These are phyloP conservation scores for Cladosporium sp. DNA, from an alignment of 2,329 filamentous ascomycete species.

Conservation along the genomic window DNA sequence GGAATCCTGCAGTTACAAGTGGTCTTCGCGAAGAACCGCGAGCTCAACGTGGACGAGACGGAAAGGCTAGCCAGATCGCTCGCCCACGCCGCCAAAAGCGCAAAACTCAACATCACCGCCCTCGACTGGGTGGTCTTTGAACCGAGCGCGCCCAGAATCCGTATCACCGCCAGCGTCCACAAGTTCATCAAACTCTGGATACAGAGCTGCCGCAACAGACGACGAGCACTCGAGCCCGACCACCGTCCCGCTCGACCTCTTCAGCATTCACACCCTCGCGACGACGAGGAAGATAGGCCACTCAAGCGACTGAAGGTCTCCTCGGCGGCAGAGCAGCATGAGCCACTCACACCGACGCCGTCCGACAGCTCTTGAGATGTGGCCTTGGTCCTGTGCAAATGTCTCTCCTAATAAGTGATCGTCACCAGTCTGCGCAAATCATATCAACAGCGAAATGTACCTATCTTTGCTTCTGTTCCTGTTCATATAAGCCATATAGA, in stretches of 20 bases:
- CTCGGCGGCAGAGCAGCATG: neutral
- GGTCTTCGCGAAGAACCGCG: neutral
- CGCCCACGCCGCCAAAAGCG: neutral
- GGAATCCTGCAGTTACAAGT: neutral
- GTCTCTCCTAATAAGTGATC: no score
- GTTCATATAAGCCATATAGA: no score
- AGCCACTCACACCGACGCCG: neutral
- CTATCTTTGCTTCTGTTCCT: no score
- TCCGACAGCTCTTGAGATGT: neutral
- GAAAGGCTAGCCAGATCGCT: neutral
- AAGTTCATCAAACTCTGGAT: neutral
- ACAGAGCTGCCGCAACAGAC: neutral
- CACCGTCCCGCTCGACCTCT: no score
- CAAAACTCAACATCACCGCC: neutral
- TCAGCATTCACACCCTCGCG: no score
- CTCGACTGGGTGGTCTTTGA: neutral
- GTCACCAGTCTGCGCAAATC: no score
- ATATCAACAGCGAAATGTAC: no score
- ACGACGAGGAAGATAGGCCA: neutral
- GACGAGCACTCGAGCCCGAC: neutral
- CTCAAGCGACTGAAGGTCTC: neutral
- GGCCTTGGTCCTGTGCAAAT: no score
- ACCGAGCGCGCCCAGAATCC: neutral
- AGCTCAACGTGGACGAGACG: neutral
- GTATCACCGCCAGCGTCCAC: neutral